Evolutionary conservation across 2,329 filamentous ascomycete species (phyloP), one percentile per base, ranked within the genome.

Genomic region (Colletotrichum euphorbiae): DNA sequence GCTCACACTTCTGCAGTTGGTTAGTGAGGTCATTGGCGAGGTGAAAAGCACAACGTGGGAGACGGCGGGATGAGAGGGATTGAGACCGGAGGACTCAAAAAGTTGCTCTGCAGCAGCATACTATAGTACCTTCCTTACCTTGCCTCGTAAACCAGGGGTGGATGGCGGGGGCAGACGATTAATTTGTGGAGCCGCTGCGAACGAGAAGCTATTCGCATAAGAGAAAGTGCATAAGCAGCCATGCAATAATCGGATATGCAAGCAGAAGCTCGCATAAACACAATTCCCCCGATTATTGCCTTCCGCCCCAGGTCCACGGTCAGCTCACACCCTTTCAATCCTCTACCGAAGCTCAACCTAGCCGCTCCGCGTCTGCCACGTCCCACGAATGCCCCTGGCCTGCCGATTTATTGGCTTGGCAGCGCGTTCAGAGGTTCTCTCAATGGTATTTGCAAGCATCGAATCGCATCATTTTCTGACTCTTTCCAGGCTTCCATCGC

Each of bases 361-460:
- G 50, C 24, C 33, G 61, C 55, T 60, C 40, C 48, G 66, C 55
- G 36, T 43, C 62, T 66, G 66, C 66, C 66, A 69, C 66, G 66
- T 69, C 54, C 62, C 55, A 57, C 43, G 46, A 19, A 15, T 31
- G 40, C 61, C 66, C 55, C 54, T 68, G 42, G 13, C 40, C 66
- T 65, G 66, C 66, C 66, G 66, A 17, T 42, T 55, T 69, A 69
- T 69, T 66, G 66, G 61, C 66, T 69, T 69, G 66, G 66, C 61
- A 11, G 19, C 40, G 55, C 48, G 54, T 54, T 19, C 28, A 7
- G 24, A 12, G 48, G 42, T 52, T 60, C 38, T 15, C 24, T 36
- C 45, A 52, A 38, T 57, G 46, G n/a, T 36, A 46, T 24, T 36
- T 31, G 24, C 28, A 19, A 38, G 64, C 36, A 43, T 21, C 28